Evolutionary conservation across 176 grass and related monocot species (phyloP).

Genomic region (Panicum miliaceum): DNA sequence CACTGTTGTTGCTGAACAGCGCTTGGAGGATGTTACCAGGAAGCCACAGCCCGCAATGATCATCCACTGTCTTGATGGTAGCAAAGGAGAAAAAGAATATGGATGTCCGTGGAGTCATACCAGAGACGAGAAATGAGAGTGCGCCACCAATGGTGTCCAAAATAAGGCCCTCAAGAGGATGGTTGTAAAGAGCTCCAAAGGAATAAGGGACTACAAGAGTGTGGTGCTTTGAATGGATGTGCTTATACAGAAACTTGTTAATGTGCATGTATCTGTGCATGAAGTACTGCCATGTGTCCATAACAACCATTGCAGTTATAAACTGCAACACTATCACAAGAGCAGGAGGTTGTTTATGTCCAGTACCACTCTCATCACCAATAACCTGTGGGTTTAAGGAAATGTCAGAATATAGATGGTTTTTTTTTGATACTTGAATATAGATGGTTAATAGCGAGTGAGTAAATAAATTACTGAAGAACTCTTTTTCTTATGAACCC

Average conservation of each 20-base stretch:
- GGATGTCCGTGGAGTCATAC: conserved; percentile 75
- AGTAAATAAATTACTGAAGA: background rate
- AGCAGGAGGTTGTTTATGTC: conserved; percentile 54
- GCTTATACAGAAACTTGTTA: conserved; percentile 81
- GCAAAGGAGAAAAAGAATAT: conserved; percentile 91
- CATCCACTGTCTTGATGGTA: conserved; percentile 83
- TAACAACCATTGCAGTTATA: conserved; percentile 66
- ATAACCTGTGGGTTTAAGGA: conserved; percentile 56
- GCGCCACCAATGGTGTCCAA: conserved; percentile 82
- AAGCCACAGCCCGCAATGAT: conserved; percentile 86
- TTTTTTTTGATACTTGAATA: conserved; percentile 6
- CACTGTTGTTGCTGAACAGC: conserved; percentile 73
- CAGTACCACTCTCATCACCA: conserved; percentile 59
- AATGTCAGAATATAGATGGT: conserved; percentile 30
- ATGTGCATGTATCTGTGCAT: conserved; percentile 92
- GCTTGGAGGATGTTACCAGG: conserved; percentile 73
- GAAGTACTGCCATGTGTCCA: conserved; percentile 98
- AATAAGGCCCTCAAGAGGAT: conserved; percentile 85
- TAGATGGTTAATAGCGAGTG: background rate
- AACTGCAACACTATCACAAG: conserved; percentile 61
- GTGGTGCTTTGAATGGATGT: conserved; percentile 92
- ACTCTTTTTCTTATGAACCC: background rate
- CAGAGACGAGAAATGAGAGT: conserved; percentile 73
- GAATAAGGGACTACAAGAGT: conserved; percentile 80
- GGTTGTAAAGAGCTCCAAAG: conserved; percentile 88